Conservation (phyloP, 768 basidiomycete species). For the Hygrocybe coccinea region DNA sequence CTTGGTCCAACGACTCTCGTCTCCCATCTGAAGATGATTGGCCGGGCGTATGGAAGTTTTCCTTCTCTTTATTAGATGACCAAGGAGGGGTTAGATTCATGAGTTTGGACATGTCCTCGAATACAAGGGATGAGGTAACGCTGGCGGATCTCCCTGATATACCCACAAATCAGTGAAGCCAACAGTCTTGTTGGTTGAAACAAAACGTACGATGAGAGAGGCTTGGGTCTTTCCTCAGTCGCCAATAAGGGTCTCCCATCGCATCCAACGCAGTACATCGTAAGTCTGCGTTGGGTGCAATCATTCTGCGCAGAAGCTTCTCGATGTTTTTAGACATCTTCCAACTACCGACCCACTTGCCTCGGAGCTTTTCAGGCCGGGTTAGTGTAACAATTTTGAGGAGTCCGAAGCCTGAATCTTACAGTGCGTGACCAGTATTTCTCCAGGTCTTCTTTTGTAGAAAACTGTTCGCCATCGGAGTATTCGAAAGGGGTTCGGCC, state of each 20-base stretch:
- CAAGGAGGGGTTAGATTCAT: conserved; percentile 32
- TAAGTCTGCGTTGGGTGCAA: conserved; percentile 75
- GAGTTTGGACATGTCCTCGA: conserved; percentile 45
- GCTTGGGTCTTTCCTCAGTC: conserved; percentile 25
- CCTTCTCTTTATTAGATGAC: conserved; percentile 16
- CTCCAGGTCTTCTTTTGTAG: conserved; percentile 74
- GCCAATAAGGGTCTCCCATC: conserved; percentile 67
- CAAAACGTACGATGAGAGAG: conserved; percentile 40
- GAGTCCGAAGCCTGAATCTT: conserved; percentile 18
- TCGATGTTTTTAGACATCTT: conserved; percentile 62
- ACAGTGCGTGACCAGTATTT: conserved; percentile 84
- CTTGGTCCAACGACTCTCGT: conserved; percentile 4
- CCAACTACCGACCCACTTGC: conserved; percentile 85
- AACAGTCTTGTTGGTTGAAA: neutral
- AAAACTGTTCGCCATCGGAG: conserved; percentile 71
- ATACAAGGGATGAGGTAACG: conserved; percentile 42
- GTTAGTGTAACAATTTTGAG: neutral
- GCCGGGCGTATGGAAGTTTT: conserved; percentile 28
- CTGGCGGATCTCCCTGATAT: conserved; percentile 44
- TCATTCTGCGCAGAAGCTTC: conserved; percentile 68
- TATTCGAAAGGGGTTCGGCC: conserved; percentile 92
- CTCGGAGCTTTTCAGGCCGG: conserved; percentile 49
- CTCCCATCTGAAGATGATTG: conserved; percentile 8
- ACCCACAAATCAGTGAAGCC: neutral
- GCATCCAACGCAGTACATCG: conserved; percentile 66